These are phyloP conservation scores for Cicer judaicum DNA, from an alignment of 306 rosid species.

Conservation along the genomic window DNA sequence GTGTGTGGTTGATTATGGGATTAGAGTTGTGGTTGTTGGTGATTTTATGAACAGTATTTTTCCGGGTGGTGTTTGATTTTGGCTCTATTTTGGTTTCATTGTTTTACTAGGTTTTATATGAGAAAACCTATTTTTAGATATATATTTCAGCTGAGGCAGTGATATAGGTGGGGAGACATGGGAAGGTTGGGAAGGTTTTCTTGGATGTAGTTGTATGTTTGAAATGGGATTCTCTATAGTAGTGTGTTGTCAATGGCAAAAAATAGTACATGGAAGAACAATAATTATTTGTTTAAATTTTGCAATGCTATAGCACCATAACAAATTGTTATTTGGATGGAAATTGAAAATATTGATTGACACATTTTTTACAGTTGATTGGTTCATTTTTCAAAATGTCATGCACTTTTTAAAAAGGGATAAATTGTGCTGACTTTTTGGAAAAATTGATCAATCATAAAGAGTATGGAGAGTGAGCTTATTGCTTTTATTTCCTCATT, in stretches of 20 bases:
- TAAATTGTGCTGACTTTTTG: neutral
- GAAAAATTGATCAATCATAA: neutral
- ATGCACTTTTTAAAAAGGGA: neutral
- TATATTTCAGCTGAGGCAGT: slow-evolving; percentile 3
- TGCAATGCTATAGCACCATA: neutral
- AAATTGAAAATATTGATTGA: neutral
- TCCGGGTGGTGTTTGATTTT: neutral
- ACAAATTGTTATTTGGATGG: neutral
- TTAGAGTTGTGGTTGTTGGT: neutral
- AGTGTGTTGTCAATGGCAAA: neutral
- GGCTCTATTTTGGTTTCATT: neutral
- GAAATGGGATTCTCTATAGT: neutral
- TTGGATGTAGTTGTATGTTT: neutral
- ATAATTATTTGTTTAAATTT: neutral
- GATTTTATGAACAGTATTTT: neutral
- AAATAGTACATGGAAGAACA: neutral
- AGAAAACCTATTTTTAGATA: neutral
- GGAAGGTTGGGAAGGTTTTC: neutral
- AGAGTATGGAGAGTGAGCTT: neutral
- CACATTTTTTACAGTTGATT: neutral
- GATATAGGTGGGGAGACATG: neutral
- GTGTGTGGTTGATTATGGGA: neutral
- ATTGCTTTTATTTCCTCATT: neutral
- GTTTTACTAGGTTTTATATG: slow-evolving; percentile 19
- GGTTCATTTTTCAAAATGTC: neutral